Evolutionary conservation across 2,329 filamentous ascomycete genomes (phyloP).

Genomic region (Venturia nashicola): DNA sequence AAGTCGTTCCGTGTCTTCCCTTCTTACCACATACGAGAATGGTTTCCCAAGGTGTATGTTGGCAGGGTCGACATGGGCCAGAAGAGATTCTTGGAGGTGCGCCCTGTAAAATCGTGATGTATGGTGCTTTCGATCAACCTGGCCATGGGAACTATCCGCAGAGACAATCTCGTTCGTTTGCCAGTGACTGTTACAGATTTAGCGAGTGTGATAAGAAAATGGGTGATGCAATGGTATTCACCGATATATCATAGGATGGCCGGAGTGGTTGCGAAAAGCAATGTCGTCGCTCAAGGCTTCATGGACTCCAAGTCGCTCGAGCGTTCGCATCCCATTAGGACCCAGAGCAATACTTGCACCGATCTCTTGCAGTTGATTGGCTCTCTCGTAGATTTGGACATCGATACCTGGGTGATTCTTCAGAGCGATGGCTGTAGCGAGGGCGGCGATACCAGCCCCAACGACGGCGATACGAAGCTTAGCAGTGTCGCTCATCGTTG

Average conservation of each 20-base stretch:
- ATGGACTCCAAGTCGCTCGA: background rate
- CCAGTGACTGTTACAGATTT: constrained; percentile 18
- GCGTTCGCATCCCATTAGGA: background rate
- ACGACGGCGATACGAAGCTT: constrained; percentile 13
- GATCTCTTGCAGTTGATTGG: constrained; percentile 15
- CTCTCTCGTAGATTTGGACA: constrained; percentile 19
- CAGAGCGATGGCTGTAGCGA: constrained; percentile 18
- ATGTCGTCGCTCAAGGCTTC: background rate
- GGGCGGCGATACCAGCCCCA: constrained; percentile 19
- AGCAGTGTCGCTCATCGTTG: no score
- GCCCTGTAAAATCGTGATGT: constrained; percentile 25
- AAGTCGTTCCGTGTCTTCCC: constrained; percentile 13
- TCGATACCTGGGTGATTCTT: constrained; percentile 14
- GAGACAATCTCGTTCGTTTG: constrained; percentile 26
- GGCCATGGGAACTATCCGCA: constrained; percentile 19
- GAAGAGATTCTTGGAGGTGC: constrained; percentile 23
- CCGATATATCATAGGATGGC: background rate
- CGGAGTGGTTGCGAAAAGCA: background rate
- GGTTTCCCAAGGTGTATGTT: constrained; percentile 22
- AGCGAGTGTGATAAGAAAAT: background rate
- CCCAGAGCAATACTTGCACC: constrained; percentile 17
- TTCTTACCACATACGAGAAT: constrained; percentile 15
- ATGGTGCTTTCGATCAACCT: constrained; percentile 20
- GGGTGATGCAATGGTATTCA: no score
- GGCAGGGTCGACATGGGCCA: constrained; percentile 16